phyloP scores from a whole-genome alignment of 1,284 basidiomycete genomes.

The Cutaneotrichosporon sp. region DNA sequence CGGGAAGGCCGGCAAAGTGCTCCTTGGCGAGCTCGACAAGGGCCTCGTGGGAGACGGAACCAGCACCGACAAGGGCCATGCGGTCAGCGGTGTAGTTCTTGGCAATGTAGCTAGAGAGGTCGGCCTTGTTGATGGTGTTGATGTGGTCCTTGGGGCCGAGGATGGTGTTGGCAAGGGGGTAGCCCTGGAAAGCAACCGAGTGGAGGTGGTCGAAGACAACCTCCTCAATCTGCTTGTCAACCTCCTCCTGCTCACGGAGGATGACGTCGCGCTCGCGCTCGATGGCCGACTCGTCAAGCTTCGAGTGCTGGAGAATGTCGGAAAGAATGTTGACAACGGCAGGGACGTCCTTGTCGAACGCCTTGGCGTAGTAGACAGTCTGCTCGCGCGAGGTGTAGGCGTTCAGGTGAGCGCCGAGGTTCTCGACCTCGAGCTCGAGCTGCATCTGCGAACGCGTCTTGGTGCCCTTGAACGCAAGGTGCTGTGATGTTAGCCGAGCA shows the following conservation, averaged over 20 bases:
- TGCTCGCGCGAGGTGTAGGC: constrained; percentile 99
- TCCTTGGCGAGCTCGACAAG: constrained; percentile 93
- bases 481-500: constrained; percentile 24
- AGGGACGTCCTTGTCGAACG: constrained; percentile 92
- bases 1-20: constrained; percentile 85
- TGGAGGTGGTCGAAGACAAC: constrained; percentile 99
- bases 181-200: constrained; percentile 80
- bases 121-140: constrained; percentile 87
- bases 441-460: constrained; percentile 81
- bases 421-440: constrained; percentile 96
- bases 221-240: constrained; percentile 97
- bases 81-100: constrained; percentile 98
- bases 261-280: constrained; percentile 98
- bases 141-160: constrained; percentile 96
- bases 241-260: constrained; percentile 95
- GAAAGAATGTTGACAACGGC: constrained; percentile 93
- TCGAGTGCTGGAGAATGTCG: constrained; percentile 97
- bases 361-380: constrained; percentile 99
- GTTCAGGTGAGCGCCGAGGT: constrained; percentile 95
- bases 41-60: constrained; percentile 86
- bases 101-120: constrained; percentile 88
- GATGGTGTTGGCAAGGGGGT: constrained; percentile 94
- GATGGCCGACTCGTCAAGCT: constrained; percentile 81
- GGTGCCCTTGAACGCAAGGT: constrained; percentile 69
- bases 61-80: constrained; percentile 97